Percentiles rank a stretch among this genome's conserved stretches.
These are phyloP conservation scores for Blastobotrys robertii DNA, from an alignment of 805 yeast species.

Conservation along the genomic window DNA sequence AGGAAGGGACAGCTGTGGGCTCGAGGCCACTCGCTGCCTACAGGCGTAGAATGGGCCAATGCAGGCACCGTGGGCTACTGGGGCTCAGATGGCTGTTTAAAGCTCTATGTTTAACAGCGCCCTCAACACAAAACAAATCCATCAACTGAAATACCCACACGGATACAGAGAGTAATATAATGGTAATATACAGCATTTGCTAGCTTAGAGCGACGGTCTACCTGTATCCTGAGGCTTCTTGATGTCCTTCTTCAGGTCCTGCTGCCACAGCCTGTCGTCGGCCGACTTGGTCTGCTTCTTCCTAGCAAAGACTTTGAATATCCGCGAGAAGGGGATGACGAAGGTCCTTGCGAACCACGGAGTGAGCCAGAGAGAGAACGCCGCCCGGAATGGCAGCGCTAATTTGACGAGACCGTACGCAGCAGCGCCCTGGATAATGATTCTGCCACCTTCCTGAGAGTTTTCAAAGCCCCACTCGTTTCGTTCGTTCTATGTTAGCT, in stretches of 20 bases:
- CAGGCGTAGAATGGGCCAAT: constrained; percentile 16
- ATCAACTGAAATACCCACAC: no score
- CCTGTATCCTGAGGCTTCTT: no score
- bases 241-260: constrained; percentile 2
- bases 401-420: constrained; percentile 63
- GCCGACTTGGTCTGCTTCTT: constrained; percentile 6
- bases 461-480: constrained; percentile 26
- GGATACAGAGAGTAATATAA: no score
- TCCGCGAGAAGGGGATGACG: constrained; percentile 36
- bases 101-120: constrained; percentile 2
- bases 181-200: no score
- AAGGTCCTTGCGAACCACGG: constrained; percentile 48
- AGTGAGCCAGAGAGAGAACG: constrained; percentile 41
- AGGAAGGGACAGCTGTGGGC: constrained; percentile 19
- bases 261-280: constrained; percentile 9
- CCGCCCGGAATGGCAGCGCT: constrained; percentile 44
- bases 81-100: constrained; percentile 24
- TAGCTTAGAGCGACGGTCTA: no score
- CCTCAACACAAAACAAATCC: no score
- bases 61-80: constrained; percentile 19
- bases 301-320: constrained; percentile 9
- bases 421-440: constrained; percentile 63
- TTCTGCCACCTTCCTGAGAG: constrained; percentile 41
- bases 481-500: constrained; percentile 21
- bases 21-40: constrained; percentile 17